Percentiles rank a stretch among this genome's conserved stretches.
phyloP scores from a whole-genome alignment of 2,329 filamentous ascomycete genomes.

The Hymenotorrendiella dingleyae region DNA sequence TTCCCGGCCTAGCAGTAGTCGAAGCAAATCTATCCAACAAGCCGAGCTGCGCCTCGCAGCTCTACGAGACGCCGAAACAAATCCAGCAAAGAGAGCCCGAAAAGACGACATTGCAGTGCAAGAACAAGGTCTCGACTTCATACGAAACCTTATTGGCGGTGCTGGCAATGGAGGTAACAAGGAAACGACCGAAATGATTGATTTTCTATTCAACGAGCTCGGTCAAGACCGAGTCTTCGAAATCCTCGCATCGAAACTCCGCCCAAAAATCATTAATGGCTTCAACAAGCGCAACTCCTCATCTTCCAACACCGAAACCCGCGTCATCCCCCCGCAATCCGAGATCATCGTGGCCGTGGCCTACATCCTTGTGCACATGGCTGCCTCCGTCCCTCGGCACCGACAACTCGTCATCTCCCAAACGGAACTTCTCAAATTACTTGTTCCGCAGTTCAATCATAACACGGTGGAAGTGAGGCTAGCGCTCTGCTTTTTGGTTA shows the following conservation, averaged over 20 bases:
- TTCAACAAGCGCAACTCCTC: constrained; percentile 40
- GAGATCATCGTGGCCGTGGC: constrained; percentile 75
- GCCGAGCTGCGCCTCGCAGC: constrained; percentile 44
- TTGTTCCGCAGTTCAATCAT: constrained; percentile 69
- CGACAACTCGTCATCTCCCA: constrained; percentile 73
- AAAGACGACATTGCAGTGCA: constrained; percentile 81
- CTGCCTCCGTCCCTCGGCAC: constrained; percentile 73
- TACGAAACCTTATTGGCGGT: constrained; percentile 79
- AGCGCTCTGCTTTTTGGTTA: constrained; percentile 75
- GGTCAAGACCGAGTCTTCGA: constrained; percentile 75
- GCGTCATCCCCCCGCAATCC: constrained; percentile 50
- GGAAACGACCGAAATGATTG: constrained; percentile 69
- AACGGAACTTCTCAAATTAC: constrained; percentile 64
- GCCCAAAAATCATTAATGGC: constrained; percentile 50
- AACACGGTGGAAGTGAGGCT: constrained; percentile 67
- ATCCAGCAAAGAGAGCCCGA: constrained; percentile 60
- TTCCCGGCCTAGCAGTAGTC: constrained; percentile 24
- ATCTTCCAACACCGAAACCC: constrained; percentile 38
- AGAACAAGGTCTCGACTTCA: constrained; percentile 82
- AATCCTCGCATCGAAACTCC: constrained; percentile 73
- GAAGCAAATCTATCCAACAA: constrained; percentile 37
- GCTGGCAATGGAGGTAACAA: constrained; percentile 42
- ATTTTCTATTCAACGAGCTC: constrained; percentile 70
- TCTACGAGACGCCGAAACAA: constrained; percentile 61
- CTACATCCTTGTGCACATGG: constrained; percentile 82